Conservation (phyloP, 169 alveolate genomes). For the Theileria sp. region DNA sequence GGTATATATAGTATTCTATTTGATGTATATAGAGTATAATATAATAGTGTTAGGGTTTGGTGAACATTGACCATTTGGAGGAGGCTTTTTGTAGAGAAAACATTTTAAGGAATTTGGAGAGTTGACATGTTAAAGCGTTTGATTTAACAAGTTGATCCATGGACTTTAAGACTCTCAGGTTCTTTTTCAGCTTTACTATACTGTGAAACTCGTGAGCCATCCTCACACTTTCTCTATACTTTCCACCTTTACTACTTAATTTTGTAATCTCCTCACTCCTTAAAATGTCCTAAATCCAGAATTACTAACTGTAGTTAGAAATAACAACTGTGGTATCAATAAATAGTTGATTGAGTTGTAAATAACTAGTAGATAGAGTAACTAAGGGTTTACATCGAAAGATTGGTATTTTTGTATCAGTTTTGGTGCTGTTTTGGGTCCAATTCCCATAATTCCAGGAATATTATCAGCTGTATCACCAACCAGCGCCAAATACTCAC, state of each 20-base stretch:
- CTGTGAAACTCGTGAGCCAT: constrained; percentile 65
- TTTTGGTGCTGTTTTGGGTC: constrained; percentile 76
- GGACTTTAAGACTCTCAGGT: constrained; percentile 52
- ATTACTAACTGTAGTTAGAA: constrained; percentile 33
- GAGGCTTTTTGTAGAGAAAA: constrained; percentile 60
- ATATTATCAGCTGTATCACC: constrained; percentile 78
- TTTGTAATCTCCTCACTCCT: constrained; percentile 61
- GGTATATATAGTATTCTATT: not conserved
- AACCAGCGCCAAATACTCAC: constrained; percentile 75
- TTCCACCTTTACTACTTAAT: constrained; percentile 51
- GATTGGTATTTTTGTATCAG: constrained; percentile 64
- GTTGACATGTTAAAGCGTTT: constrained; percentile 49
- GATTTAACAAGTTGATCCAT: constrained; percentile 39
- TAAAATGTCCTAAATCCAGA: constrained; percentile 54
- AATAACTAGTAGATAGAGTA: too few relatives aligned
- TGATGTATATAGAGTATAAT: not conserved
- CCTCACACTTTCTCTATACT: constrained; percentile 55
- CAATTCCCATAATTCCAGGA: constrained; percentile 75
- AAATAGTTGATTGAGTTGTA: constrained; percentile 5
- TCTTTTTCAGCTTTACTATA: constrained; percentile 44
- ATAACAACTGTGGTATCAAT: not conserved
- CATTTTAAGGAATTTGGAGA: constrained; percentile 40
- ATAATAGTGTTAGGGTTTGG: constrained; percentile 19
- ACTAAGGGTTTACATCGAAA: constrained; percentile 67
- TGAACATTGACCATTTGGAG: constrained; percentile 49